These are phyloP conservation scores for Cryphonectria naterciae DNA, from an alignment of 2,329 filamentous ascomycete genomes.

Conservation along the genomic window DNA sequence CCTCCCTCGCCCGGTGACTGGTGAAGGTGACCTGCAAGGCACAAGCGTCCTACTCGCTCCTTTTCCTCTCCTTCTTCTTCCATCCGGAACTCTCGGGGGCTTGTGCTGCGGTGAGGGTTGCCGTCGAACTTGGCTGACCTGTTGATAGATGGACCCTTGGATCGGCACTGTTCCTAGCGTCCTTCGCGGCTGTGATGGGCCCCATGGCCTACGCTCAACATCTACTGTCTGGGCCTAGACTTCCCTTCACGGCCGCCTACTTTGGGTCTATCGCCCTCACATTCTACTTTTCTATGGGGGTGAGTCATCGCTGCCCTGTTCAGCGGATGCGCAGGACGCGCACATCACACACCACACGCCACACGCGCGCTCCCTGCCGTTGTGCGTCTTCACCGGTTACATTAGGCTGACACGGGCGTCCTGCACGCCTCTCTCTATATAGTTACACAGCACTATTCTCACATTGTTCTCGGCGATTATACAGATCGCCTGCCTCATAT, in stretches of 20 bases:
- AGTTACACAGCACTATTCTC: conserved; percentile 84
- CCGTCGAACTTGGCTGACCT: conserved; percentile 23
- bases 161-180: conserved; percentile 84
- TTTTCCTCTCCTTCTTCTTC: not conserved
- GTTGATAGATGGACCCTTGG: conserved; percentile 86
- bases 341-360: not conserved
- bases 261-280: conserved; percentile 92
- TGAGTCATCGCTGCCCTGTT: conserved; percentile 57
- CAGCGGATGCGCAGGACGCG: conserved; percentile 9
- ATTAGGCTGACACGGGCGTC: conserved; percentile 27
- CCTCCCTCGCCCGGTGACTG: conserved; percentile 32
- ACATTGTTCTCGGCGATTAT: conserved; percentile 83
- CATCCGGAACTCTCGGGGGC: not conserved
- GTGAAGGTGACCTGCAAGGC: conserved; percentile 34
- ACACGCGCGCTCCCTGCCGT: not conserved
- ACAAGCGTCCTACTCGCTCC: conserved; percentile 22
- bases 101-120: not conserved
- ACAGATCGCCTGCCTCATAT: conserved; percentile 81
- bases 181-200: conserved; percentile 94
- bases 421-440: conserved; percentile 31
- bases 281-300: conserved; percentile 88
- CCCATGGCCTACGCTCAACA: conserved; percentile 82
- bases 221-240: conserved; percentile 78
- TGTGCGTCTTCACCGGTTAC: not conserved
- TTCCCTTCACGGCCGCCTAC: conserved; percentile 93